These are phyloP conservation scores for Tulasnella sp. DNA, from an alignment of 768 basidiomycete genomes.

Conservation along the genomic window DNA sequence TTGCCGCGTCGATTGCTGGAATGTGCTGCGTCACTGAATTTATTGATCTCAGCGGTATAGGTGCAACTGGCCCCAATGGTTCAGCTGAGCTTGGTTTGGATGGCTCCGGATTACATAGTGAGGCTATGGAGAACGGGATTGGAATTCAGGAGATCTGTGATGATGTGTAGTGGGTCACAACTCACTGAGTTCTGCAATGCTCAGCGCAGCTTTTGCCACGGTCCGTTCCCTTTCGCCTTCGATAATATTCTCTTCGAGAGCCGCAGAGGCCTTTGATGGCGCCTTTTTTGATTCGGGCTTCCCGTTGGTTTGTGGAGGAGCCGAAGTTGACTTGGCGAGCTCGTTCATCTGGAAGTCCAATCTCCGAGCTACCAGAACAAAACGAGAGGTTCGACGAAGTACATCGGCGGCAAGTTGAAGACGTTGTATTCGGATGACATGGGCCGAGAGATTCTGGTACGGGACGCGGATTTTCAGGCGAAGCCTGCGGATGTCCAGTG, in stretches of 20 bases:
- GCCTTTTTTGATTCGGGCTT: not conserved
- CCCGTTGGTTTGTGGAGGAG: conserved; percentile 13
- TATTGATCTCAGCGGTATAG: conserved; percentile 67
- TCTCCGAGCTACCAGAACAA: conserved; percentile 74
- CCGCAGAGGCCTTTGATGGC: not conserved
- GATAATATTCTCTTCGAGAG: conserved; percentile 19
- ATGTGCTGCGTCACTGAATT: conserved; percentile 65
- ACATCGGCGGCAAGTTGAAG: conserved; percentile 82
- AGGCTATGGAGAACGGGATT: not conserved
- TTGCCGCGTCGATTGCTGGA: conserved; percentile 66
- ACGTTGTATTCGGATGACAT: conserved; percentile 69
- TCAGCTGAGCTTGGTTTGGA: conserved; percentile 1
- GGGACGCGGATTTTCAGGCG: conserved; percentile 82
- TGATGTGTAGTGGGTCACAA: conserved; percentile 6
- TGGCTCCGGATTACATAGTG: not conserved
- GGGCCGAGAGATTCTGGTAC: conserved; percentile 64
- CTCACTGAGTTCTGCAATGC: conserved; percentile 84
- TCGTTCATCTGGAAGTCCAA: conserved; percentile 83
- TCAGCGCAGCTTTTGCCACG: conserved; percentile 91
- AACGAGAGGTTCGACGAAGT: conserved; percentile 77
- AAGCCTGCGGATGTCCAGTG: conserved; percentile 49
- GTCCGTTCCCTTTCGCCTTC: conserved; percentile 82
- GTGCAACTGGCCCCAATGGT: conserved; percentile 17
- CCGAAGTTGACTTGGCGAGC: conserved; percentile 40
- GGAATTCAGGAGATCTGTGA: not conserved